These are phyloP conservation scores for Coccomyxa subellipsoidea DNA, from an alignment of 163 green algal species.

Conservation along the genomic window DNA sequence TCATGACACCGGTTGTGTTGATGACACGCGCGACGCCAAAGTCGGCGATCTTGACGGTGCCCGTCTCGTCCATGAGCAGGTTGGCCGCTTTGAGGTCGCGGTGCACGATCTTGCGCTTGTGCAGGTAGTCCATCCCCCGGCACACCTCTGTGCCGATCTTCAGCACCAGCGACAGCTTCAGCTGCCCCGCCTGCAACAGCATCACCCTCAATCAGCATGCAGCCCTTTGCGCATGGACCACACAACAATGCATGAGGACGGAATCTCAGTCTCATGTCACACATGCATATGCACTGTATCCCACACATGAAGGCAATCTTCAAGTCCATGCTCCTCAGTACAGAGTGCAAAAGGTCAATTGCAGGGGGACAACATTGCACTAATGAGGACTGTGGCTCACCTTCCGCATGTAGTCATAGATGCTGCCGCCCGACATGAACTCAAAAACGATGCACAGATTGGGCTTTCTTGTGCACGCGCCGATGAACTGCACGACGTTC, in stretches of 20 bases:
- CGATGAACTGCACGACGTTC: slow-evolving; percentile 99
- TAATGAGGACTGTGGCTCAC: not conserved
- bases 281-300: too few species aligned
- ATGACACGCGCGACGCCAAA: slow-evolving; percentile 96
- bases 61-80: slow-evolving; percentile 94
- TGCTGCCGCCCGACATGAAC: slow-evolving; percentile 92
- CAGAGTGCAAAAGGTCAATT: too few species aligned
- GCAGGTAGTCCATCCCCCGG: slow-evolving; percentile 98
- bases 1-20: slow-evolving; percentile 89
- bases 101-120: slow-evolving; percentile 98
- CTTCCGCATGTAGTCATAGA: slow-evolving; percentile 91
- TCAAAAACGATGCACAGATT: slow-evolving; percentile 99
- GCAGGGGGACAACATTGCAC: not conserved
- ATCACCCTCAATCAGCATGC: not conserved
- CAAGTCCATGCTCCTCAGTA: too few species aligned
- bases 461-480: slow-evolving; percentile 91
- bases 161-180: slow-evolving; percentile 68
- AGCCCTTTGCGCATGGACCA: too few species aligned
- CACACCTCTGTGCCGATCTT: slow-evolving; percentile 85
- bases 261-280: too few species aligned
- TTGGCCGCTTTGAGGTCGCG: slow-evolving; percentile 98
- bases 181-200: slow-evolving; percentile 52
- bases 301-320: too few species aligned
- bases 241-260: too few species aligned
- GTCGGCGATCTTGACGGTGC: slow-evolving; percentile 92